These are phyloP conservation scores for Postia placenta DNA, from an alignment of 768 basidiomycete species.

Conservation along the genomic window DNA sequence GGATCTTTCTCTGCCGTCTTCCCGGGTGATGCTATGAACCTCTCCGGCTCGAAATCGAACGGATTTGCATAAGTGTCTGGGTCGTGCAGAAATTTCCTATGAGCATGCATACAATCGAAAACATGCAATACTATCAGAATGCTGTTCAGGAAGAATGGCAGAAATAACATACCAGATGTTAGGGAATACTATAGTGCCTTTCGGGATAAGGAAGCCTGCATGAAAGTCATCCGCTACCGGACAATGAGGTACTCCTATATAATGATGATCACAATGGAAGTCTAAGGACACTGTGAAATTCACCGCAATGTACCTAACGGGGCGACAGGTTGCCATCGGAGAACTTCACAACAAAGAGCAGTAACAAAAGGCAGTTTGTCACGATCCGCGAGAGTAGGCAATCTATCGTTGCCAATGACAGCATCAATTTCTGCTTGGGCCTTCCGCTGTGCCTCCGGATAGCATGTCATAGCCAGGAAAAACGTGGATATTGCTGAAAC, in stretches of 20 bases:
- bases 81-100: constrained; percentile 23
- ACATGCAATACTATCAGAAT: neutral
- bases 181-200: constrained; percentile 21
- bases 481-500: constrained; percentile 25
- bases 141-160: too few relatives aligned
- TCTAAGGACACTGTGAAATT: neutral
- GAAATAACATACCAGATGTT: constrained; percentile 24
- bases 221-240: constrained; percentile 22
- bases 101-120: neutral
- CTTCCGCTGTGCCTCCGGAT: constrained; percentile 30
- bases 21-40: constrained; percentile 13
- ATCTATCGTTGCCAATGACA: constrained; percentile 25
- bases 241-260: constrained; percentile 16
- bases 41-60: constrained; percentile 22
- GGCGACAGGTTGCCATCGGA: constrained; percentile 30
- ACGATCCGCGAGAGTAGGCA: constrained; percentile 37
- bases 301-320: constrained; percentile 26
- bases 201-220: constrained; percentile 22
- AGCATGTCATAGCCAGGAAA: constrained; percentile 29
- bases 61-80: constrained; percentile 18
- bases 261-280: neutral
- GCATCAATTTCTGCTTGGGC: constrained; percentile 33
- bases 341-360: constrained; percentile 25
- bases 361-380: constrained; percentile 16
- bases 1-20: constrained; percentile 21